Evolutionary conservation across 768 basidiomycete species (phyloP).

Genomic region (Macrolepiota dolichaula): DNA sequence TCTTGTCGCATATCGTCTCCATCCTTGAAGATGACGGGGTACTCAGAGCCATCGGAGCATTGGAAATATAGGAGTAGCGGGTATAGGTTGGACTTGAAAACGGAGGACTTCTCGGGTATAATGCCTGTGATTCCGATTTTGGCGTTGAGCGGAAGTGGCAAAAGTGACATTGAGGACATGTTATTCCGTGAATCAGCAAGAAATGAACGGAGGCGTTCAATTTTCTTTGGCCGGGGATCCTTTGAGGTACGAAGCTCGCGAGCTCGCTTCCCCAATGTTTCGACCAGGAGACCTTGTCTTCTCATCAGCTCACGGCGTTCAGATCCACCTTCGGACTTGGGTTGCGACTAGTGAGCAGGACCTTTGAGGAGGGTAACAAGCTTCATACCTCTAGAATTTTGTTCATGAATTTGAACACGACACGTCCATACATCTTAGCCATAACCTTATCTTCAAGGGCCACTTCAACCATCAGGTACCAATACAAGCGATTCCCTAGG

Average conservation of each 20-base stretch:
- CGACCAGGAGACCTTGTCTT: constrained; percentile 88
- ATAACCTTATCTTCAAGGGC: constrained; percentile 81
- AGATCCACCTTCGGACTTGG: constrained; percentile 67
- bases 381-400: constrained; percentile 75
- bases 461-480: constrained; percentile 98
- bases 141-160: constrained; percentile 93
- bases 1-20: constrained; percentile 99
- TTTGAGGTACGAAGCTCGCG: constrained; percentile 86
- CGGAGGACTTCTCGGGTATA: constrained; percentile 85
- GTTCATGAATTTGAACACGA: constrained; percentile 87
- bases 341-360: neutral
- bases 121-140: constrained; percentile 81
- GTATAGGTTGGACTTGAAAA: constrained; percentile 96
- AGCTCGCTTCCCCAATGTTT: constrained; percentile 81
- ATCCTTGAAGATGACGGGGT: constrained; percentile 97
- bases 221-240: constrained; percentile 94
- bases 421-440: constrained; percentile 91
- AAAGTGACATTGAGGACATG: constrained; percentile 71
- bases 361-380: neutral
- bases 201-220: constrained; percentile 87
- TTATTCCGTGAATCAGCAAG: constrained; percentile 84
- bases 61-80: constrained; percentile 91
- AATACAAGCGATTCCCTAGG: constrained; percentile 89
- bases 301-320: constrained; percentile 85
- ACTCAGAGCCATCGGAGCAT: constrained; percentile 79